These are phyloP conservation scores for Salvia sclarea DNA, from an alignment of 305 asterid genomes.

Conservation along the genomic window DNA sequence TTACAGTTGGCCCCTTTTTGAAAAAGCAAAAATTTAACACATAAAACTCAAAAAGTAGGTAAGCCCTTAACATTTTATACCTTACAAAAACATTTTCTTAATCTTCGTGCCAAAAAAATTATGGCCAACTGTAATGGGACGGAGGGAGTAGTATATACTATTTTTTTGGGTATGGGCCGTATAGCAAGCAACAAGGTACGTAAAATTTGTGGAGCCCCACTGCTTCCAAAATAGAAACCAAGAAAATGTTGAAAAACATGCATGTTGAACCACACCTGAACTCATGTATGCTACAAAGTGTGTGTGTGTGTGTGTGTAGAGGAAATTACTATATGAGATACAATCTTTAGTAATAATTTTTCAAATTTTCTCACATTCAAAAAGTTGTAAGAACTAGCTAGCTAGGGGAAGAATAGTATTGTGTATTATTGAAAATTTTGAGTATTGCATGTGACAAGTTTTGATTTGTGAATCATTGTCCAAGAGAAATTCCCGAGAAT, in stretches of 20 bases:
- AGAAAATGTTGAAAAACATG: constrained; percentile 19
- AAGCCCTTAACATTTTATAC: too few relatives aligned
- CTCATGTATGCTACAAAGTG: neutral
- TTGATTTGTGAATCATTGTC: constrained; percentile 27
- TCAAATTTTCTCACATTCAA: neutral
- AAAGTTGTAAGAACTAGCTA: neutral
- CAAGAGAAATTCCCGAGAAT: constrained; percentile 5
- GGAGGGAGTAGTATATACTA: too few relatives aligned
- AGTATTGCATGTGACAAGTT: constrained; percentile 22
- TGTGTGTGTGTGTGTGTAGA: neutral
- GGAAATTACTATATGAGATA: neutral
- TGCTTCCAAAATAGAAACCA: constrained; percentile 32
- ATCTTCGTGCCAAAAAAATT: too few relatives aligned
- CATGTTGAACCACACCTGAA: constrained; percentile 17
- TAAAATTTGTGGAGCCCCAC: constrained; percentile 32
- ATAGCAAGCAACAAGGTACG: neutral
- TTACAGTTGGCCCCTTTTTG: too few relatives aligned
- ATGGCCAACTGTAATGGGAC: too few relatives aligned
- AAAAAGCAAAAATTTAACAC: too few relatives aligned
- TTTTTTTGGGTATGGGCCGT: too few relatives aligned
- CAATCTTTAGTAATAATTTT: neutral
- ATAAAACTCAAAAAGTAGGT: too few relatives aligned
- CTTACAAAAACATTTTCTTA: too few relatives aligned
- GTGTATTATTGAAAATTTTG: constrained; percentile 15
- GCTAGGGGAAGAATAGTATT: neutral